Conservation (phyloP, 192 early-diverging fungal genomes). For the Lunasporangiospora selenospora region DNA sequence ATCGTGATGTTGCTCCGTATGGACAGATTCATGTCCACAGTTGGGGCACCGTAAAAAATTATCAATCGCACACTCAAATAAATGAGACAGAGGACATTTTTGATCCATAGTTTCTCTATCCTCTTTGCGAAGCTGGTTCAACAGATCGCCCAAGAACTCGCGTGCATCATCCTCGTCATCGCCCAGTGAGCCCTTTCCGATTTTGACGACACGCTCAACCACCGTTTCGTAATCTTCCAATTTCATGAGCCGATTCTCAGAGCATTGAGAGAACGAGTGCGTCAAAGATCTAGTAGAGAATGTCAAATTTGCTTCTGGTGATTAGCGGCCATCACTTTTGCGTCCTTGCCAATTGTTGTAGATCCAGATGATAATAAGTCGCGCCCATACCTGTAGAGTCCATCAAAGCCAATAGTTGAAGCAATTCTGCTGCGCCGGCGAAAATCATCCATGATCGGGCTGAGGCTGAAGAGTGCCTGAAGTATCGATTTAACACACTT, state of each 20-base stretch:
- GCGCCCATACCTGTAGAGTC: constrained; percentile 12
- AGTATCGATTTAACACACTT: constrained; percentile 18
- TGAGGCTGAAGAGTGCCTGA: constrained; percentile 10
- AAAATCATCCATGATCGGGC: constrained; percentile 10
- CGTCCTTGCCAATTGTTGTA: too few species aligned
- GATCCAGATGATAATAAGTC: background rate
- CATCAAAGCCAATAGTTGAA: background rate
- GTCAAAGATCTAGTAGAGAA: constrained; percentile 2
- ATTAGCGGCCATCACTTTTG: too few species aligned
- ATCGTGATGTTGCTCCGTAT: constrained; percentile 19
- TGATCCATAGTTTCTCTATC: constrained; percentile 1
- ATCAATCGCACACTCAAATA: constrained; percentile 20
- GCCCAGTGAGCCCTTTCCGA: constrained; percentile 9
- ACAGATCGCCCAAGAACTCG: constrained; percentile 18
- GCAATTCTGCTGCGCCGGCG: constrained; percentile 1
- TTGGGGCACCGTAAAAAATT: constrained; percentile 6
- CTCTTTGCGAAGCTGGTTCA: constrained; percentile 20
- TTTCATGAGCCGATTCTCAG: background rate
- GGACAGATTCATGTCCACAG: constrained; percentile 10
- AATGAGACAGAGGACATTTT: constrained; percentile 8
- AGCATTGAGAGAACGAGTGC: constrained; percentile 1
- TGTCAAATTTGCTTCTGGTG: too few species aligned
- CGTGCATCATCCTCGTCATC: constrained; percentile 28
- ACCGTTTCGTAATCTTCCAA: constrained; percentile 14
- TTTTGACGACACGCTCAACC: constrained; percentile 15